Evolutionary conservation across 805 yeast genomes (phyloP).

Genomic region (Candida fluviatilis): DNA sequence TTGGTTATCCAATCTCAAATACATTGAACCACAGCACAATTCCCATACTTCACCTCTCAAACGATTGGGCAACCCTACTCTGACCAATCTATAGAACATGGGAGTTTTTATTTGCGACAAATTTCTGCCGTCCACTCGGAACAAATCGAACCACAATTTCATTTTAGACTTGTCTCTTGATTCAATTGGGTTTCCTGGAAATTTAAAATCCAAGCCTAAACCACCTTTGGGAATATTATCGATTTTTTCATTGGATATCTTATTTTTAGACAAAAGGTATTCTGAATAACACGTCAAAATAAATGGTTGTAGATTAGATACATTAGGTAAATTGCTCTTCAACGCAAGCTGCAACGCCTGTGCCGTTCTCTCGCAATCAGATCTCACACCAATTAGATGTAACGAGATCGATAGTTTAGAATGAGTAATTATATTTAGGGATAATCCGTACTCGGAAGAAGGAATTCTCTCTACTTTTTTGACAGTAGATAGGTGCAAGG

Average conservation of each 20-base stretch:
- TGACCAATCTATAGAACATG: slow-evolving; percentile 72
- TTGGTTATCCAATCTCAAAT: slow-evolving; percentile 57
- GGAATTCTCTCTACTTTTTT: slow-evolving; percentile 86
- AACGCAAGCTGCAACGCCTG: slow-evolving; percentile 57
- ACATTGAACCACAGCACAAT: slow-evolving; percentile 81
- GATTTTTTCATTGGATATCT: slow-evolving; percentile 38
- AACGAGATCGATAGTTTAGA: slow-evolving; percentile 60
- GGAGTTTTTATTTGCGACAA: slow-evolving; percentile 70
- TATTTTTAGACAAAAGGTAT: slow-evolving; percentile 62
- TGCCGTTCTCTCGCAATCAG: slow-evolving; percentile 79
- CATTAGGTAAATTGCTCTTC: slow-evolving; percentile 58
- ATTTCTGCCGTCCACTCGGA: slow-evolving; percentile 80
- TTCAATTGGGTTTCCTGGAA: slow-evolving; percentile 83
- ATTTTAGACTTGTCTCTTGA: slow-evolving; percentile 78
- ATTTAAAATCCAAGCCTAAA: slow-evolving; percentile 75
- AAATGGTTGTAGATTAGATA: slow-evolving; percentile 60
- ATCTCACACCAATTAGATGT: slow-evolving; percentile 74
- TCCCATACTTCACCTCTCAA: slow-evolving; percentile 98
- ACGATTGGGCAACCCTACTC: slow-evolving; percentile 93
- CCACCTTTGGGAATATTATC: slow-evolving; percentile 73
- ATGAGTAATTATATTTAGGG: slow-evolving; percentile 66
- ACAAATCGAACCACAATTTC: slow-evolving; percentile 91
- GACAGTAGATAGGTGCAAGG: slow-evolving; percentile 70
- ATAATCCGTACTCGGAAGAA: slow-evolving; percentile 69
- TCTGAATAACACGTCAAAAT: slow-evolving; percentile 79